Evolutionary conservation across 2,329 filamentous ascomycete genomes (phyloP), one percentile per base, ranked within the genome.

Genomic region (Cercospora citrullina): DNA sequence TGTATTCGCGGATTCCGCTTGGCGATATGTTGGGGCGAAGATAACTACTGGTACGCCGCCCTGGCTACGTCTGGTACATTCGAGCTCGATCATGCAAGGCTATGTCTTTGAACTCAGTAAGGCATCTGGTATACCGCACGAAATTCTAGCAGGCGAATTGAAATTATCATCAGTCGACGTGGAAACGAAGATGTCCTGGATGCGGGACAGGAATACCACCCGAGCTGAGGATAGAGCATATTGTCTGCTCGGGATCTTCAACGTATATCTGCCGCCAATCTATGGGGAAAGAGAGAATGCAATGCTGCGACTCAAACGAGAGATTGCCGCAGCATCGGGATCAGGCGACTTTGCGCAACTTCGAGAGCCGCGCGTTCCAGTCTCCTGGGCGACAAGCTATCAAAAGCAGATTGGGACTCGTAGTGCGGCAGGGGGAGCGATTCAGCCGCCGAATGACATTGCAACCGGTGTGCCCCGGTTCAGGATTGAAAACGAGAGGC

Each of bases 281-380:
- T 59, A 59, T 59, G 57, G 57, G 1, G 57, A 59, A 33, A 31
- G 57, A 21, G 23, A 59, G 57, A 31, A 31, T n/a, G 57, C 57
- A 12, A 30, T 59, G 23, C 14, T 1, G 57, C 12, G 57, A 14
- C 30, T 59, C n/a, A 28, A 59, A 23, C 23, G 2, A 33, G 57
- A 30, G 6, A 59, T 59, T 14, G n/a, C 30, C 10, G n/a, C 23
- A 21, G n/a, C 26, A 1, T 59, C 57, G 9, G 39, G 30, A 33
- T 36, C 57, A 14, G 30, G 30, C 30, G 5, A 59, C 57, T 59
- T 26, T n/a, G 26, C 30, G 12, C 30, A 30, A 59, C 57, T 31
- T 21, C n/a, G 57, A 31, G 14, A 59, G 26, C 26, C 23, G 30
- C 26, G 57, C 5, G 26, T 31, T 12, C n/a, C 30, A 12, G 7